Percentiles rank a stretch among this genome's conserved stretches.
Conservation (phyloP, 2,329 filamentous ascomycete species). For the Lasiodiplodia hormozganensis region DNA sequence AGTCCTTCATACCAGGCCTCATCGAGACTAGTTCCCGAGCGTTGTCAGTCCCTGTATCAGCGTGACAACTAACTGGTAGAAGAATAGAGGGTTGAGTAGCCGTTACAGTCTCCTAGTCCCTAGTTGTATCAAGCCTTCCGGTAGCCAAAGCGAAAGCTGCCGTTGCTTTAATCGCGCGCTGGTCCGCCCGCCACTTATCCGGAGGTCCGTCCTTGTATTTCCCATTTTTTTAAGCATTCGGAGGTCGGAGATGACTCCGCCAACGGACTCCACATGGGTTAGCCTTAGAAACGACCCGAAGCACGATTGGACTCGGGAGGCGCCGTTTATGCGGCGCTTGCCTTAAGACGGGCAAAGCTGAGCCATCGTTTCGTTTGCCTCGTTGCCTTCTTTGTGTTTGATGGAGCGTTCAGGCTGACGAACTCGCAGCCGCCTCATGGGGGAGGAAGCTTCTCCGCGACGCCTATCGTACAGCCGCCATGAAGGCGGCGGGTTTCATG, state of each 20-base stretch:
- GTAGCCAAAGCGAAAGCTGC: too few relatives aligned
- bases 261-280: background rate
- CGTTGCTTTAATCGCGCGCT: too few relatives aligned
- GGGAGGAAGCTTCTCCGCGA: background rate
- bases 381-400: constrained; percentile 3
- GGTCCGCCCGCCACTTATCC: too few relatives aligned
- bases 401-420: background rate
- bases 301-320: background rate
- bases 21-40: too few relatives aligned
- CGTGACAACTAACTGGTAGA: too few relatives aligned
- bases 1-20: too few relatives aligned
- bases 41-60: too few relatives aligned
- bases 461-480: too few relatives aligned
- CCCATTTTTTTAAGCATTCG: background rate
- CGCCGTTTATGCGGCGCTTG: background rate
- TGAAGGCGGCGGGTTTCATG: background rate
- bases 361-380: background rate
- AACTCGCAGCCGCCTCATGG: background rate
- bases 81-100: too few relatives aligned
- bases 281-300: constrained; percentile 13
- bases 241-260: background rate
- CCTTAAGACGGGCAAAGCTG: background rate
- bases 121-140: too few relatives aligned
- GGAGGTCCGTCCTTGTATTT: too few relatives aligned
- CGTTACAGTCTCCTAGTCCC: too few relatives aligned